A percentile compares a stretch with the other conserved stretches of the same genome.
These are phyloP conservation scores for Hydnomerulius pinastri DNA, from an alignment of 768 basidiomycete species.

Conservation along the genomic window DNA sequence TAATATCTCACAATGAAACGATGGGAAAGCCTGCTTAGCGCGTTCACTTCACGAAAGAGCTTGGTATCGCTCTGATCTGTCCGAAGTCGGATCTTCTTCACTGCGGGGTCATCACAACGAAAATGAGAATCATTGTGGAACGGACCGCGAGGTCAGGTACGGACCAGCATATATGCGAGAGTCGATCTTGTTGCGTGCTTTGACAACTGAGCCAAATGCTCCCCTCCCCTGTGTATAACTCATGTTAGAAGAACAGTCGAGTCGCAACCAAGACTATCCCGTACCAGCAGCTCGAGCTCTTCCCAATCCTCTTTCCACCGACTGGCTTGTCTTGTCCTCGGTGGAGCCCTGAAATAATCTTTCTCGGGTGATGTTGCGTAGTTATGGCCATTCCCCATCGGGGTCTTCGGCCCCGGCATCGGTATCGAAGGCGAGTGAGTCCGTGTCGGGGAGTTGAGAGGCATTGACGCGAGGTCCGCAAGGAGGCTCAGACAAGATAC, in stretches of 20 bases:
- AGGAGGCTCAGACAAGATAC: constrained; percentile 60
- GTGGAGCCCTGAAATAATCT: constrained; percentile 53
- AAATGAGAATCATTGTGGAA: background rate
- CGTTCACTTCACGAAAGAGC: constrained; percentile 90
- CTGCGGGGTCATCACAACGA: constrained; percentile 34
- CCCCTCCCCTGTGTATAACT: constrained; percentile 67
- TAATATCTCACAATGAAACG: constrained; percentile 91
- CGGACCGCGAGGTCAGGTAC: constrained; percentile 14
- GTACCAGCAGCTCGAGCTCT: constrained; percentile 81
- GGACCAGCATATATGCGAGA: constrained; percentile 78
- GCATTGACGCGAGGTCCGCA: constrained; percentile 52
- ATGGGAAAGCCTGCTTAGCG: constrained; percentile 84
- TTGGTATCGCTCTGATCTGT: constrained; percentile 79
- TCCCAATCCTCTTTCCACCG: constrained; percentile 95
- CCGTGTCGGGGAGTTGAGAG: constrained; percentile 27
- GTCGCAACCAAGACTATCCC: background rate
- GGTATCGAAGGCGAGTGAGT: constrained; percentile 19
- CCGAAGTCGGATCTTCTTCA: constrained; percentile 87
- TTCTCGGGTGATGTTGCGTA: constrained; percentile 61
- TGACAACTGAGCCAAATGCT: constrained; percentile 92
- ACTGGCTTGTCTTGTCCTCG: constrained; percentile 55
- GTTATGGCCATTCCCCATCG: constrained; percentile 41
- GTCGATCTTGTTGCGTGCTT: constrained; percentile 89
- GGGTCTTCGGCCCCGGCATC: constrained; percentile 43
- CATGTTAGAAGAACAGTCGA: background rate